Evolutionary conservation across 2,329 filamentous ascomycete genomes (phyloP), one percentile per base, ranked within the genome.

Genomic region (Leptographium wingfieldii): DNA sequence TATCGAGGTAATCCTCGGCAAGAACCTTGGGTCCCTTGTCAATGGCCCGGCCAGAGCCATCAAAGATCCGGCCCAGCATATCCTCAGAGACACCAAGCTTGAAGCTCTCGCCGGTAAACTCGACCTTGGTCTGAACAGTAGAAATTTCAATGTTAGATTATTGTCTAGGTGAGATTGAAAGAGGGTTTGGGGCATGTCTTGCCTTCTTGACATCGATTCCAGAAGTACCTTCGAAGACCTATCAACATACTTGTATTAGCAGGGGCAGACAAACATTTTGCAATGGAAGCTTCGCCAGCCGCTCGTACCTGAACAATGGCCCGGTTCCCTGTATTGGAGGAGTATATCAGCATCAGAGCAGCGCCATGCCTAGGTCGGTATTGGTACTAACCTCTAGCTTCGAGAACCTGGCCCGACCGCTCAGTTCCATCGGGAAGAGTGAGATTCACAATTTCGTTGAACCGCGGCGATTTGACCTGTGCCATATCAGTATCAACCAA

Each of bases 181-280:
- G 14, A n/a, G 25, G 14, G 1, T 6, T 19, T 12, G 6, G 14
- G 43, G 19, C 4, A 38, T n/a, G 22, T 53, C 74, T 64, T 77
- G 90, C 91, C 88, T 97, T 99, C 83, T 97, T 96, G 66, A 99
- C 94, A 82, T 99, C 94, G 73, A 99, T 94, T 72, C 94, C 94
- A 55, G 92, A 78, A 65, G 94, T 99, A 68, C 94, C 94, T 77
- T 99, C 94, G 73, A 99, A 99, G 68, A 97, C 92, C 88, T 95
- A 76, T 57, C 3, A 10, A 40, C 11, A 52, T 6, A 19, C 2
- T 25, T 25, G 48, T 19, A 19, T 52, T 52, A 52, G 27, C 16
- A 52, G 10, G 14, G 25, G 49, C n/a, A 19, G 10, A 19, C 27
- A 27, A 10, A 19, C 11, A 9, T 52, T 52, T 52, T 27, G 16